Conservation (phyloP, 176 grass and related monocot species). For the Olyra latifolia region DNA sequence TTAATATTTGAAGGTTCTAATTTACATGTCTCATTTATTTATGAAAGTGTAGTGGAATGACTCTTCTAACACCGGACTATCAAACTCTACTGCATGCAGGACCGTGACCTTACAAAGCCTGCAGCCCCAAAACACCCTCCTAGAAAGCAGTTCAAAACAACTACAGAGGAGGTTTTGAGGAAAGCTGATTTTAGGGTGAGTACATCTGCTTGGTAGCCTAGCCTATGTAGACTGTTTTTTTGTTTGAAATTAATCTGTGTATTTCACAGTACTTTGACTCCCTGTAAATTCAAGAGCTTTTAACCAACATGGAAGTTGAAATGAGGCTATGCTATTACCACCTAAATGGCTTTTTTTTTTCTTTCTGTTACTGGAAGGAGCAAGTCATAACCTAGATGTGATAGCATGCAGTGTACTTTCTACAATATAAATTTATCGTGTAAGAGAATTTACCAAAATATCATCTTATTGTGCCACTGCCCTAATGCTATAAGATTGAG, state of each 20-base stretch:
- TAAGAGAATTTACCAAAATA: background rate
- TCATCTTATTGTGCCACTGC: background rate
- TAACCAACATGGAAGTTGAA: background rate
- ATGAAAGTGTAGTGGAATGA: no score
- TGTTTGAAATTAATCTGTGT: no score
- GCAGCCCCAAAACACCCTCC: conserved; percentile 40
- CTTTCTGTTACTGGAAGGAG: background rate
- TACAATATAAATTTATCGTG: background rate
- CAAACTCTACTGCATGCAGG: conserved; percentile 46
- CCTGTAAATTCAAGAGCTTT: conserved; percentile 7
- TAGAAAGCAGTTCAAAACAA: conserved; percentile 66
- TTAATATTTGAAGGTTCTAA: background rate
- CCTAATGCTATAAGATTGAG: no score
- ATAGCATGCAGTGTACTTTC: background rate
- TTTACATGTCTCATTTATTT: no score
- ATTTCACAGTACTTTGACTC: background rate
- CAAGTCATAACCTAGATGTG: background rate
- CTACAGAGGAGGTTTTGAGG: conserved; percentile 70
- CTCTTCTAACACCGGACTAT: conserved; percentile 24
- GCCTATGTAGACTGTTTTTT: no score
- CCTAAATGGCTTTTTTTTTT: no score
- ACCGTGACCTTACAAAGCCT: conserved; percentile 87
- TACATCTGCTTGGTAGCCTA: no score
- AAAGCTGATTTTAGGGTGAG: no score
- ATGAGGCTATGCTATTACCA: background rate